Conservation (phyloP, 345 rosid genomes). For the Euphorbia peplus region DNA sequence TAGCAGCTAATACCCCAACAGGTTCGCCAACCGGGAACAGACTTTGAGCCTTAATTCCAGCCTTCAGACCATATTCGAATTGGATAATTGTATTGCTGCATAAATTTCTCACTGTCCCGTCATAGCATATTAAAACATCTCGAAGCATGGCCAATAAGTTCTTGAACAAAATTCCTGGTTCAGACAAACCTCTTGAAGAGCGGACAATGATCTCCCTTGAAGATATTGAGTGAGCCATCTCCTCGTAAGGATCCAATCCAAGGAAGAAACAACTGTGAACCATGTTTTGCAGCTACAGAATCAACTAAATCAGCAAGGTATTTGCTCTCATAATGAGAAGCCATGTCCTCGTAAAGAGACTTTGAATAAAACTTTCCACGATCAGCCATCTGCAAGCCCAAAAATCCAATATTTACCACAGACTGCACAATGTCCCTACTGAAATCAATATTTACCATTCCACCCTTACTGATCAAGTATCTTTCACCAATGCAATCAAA, state of each 20-base stretch:
- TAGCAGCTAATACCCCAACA: slow-evolving; percentile 95
- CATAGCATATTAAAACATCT: slow-evolving; percentile 79
- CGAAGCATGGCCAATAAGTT: slow-evolving; percentile 95
- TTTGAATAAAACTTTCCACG: slow-evolving; percentile 78
- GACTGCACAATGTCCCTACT: slow-evolving; percentile 45
- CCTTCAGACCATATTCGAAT: slow-evolving; percentile 61
- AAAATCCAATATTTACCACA: slow-evolving; percentile 61
- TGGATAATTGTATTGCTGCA: slow-evolving; percentile 83
- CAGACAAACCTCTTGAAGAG: slow-evolving; percentile 84
- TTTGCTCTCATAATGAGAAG: slow-evolving; percentile 49
- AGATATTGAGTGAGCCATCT: slow-evolving; percentile 78
- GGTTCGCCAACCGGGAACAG: slow-evolving; percentile 90
- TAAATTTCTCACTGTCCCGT: slow-evolving; percentile 86
- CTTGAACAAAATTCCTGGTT: slow-evolving; percentile 93
- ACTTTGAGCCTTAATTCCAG: slow-evolving; percentile 44
- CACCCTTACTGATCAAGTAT: slow-evolving; percentile 55
- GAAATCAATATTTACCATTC: slow-evolving; percentile 45
- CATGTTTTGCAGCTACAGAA: slow-evolving; percentile 67
- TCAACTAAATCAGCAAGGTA: slow-evolving; percentile 42
- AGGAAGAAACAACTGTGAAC: slow-evolving; percentile 67
- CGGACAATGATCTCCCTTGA: slow-evolving; percentile 86
- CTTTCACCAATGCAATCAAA: slow-evolving; percentile 58
- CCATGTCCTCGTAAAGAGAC: slow-evolving; percentile 72
- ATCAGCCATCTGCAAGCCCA: slow-evolving; percentile 85
- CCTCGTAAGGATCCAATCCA: slow-evolving; percentile 92